Percentiles rank a stretch among this genome's conserved stretches.
These are phyloP conservation scores for Amanita subjunquillea DNA, from an alignment of 768 basidiomycete species.

Conservation along the genomic window DNA sequence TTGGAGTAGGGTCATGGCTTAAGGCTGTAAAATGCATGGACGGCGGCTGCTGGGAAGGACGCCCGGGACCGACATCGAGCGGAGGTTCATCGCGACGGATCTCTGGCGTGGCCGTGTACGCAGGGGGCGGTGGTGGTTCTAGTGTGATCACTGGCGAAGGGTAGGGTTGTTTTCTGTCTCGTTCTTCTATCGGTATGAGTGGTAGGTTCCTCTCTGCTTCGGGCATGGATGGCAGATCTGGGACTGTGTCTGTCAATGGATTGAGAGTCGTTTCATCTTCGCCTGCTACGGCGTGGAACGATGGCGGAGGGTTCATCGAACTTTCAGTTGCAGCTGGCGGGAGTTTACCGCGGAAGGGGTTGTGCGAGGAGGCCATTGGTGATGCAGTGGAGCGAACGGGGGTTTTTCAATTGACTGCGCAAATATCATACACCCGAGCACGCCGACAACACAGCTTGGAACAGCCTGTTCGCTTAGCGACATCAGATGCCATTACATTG, in stretches of 20 bases:
- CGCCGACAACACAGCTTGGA: too few species aligned
- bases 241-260: background rate
- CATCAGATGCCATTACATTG: too few species aligned
- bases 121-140: constrained; percentile 33
- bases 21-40: too few species aligned
- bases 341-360: constrained; percentile 23
- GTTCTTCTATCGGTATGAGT: background rate
- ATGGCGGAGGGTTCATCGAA: background rate
- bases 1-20: too few species aligned
- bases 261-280: background rate
- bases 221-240: background rate
- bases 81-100: constrained; percentile 47
- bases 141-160: constrained; percentile 5
- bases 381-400: background rate
- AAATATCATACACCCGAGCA: too few species aligned
- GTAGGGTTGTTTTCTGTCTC: background rate
- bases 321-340: constrained; percentile 20
- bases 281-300: background rate
- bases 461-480: too few species aligned
- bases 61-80: constrained; percentile 47
- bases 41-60: constrained; percentile 44
- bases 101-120: constrained; percentile 54
- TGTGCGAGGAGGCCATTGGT: constrained; percentile 9
- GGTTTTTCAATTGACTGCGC: background rate
- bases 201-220: background rate